Percentiles rank a stretch among this genome's conserved stretches.
These are phyloP conservation scores for Pseudogymnoascus sp. DNA, from an alignment of 2,329 filamentous ascomycete genomes.

Conservation along the genomic window DNA sequence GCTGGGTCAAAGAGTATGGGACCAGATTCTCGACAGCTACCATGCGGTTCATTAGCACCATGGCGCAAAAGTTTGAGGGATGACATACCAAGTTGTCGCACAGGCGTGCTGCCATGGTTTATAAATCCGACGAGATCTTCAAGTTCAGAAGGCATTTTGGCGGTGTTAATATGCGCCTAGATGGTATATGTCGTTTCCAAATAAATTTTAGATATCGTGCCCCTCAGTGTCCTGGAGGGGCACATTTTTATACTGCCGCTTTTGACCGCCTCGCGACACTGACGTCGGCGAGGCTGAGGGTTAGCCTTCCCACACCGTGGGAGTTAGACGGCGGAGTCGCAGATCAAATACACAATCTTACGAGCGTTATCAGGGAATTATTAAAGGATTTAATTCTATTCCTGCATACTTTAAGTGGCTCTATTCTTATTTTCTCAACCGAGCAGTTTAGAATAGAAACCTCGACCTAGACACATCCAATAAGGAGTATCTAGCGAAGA, in stretches of 20 bases:
- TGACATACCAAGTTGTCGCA: slow-evolving; percentile 66
- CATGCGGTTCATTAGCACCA: slow-evolving; percentile 18
- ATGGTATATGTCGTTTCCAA: background rate
- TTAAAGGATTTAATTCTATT: background rate
- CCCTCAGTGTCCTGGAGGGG: background rate
- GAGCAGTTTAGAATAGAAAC: background rate
- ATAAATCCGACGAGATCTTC: slow-evolving; percentile 93
- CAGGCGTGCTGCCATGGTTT: slow-evolving; percentile 82
- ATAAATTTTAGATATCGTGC: background rate
- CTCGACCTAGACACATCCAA: no score
- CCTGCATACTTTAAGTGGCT: background rate
- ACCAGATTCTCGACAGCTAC: slow-evolving; percentile 77
- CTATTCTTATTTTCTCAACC: background rate
- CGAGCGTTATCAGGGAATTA: background rate
- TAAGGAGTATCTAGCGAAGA: background rate
- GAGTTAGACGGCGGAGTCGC: background rate
- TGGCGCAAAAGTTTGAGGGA: slow-evolving; percentile 8
- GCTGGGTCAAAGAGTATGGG: slow-evolving; percentile 67
- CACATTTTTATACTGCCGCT: slow-evolving; percentile 5
- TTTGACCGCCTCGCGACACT: background rate
- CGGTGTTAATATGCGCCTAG: background rate
- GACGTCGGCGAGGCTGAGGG: slow-evolving; percentile 1
- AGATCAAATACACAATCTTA: background rate
- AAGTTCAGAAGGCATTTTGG: slow-evolving; percentile 63
- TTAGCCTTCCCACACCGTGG: background rate